Evolutionary conservation across 2,329 filamentous ascomycete genomes (phyloP).

Genomic region (Pseudocercospora eumusae): DNA sequence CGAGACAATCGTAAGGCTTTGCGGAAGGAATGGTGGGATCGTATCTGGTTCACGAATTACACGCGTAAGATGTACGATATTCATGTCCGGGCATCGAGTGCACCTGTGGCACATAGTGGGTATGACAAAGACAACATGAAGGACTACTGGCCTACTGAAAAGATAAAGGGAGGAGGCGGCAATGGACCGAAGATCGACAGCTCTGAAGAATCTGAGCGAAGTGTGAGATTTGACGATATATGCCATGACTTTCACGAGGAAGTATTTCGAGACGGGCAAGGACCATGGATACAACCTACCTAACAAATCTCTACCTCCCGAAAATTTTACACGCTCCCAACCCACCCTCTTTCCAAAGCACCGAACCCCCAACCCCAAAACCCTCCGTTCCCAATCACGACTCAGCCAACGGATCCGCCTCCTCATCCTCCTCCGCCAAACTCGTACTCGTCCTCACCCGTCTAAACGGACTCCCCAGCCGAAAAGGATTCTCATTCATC

Average conservation of each 20-base stretch:
- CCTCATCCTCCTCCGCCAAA: conserved; percentile 12
- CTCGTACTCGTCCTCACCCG: conserved; percentile 13
- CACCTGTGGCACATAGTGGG: conserved; percentile 41
- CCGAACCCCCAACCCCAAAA: background rate
- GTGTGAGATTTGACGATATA: conserved; percentile 49
- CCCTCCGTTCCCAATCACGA: too few relatives aligned
- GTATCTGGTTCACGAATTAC: conserved; percentile 29
- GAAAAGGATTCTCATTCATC: background rate
- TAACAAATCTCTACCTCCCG: background rate
- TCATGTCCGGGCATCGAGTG: conserved; percentile 20
- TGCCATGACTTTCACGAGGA: conserved; percentile 48
- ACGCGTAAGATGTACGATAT: conserved; percentile 27
- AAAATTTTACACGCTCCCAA: background rate
- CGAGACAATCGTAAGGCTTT: conserved; percentile 24
- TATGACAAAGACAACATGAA: conserved; percentile 40
- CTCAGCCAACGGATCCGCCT: conserved; percentile 49
- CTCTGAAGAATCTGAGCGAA: conserved; percentile 44
- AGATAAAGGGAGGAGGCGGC: conserved; percentile 51
- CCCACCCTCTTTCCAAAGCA: background rate
- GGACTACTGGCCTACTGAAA: conserved; percentile 49
- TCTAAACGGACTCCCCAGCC: conserved; percentile 16
- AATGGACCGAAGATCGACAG: conserved; percentile 50
- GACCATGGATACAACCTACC: conserved; percentile 37
- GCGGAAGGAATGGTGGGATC: conserved; percentile 31
- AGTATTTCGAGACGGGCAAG: conserved; percentile 50